Evolutionary conservation across 495 filamentous ascomycete species (phyloP), one percentile per base, ranked within the genome.

Genomic region (Neurospora tetraspora): DNA sequence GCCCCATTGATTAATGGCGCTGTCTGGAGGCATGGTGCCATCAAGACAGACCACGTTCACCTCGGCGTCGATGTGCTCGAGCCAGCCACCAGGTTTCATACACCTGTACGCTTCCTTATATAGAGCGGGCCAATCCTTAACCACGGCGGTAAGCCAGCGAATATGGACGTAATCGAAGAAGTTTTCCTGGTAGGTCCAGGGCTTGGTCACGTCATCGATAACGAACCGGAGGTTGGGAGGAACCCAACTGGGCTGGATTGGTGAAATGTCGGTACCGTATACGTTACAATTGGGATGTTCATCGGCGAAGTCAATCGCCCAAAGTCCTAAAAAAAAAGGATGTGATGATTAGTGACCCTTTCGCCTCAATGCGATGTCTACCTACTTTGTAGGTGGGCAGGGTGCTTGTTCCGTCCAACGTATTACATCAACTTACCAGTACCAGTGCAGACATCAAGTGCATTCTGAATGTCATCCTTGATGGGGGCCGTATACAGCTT

Each of bases 191-290:
- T 83, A 87, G 38, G 79, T 80, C 86, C 85, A 88, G 4, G 78
- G 74, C 11, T 86, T 81, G 27, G 82, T 76, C 69, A 82, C 82
- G 72, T 88, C 87, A 70, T 88, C 86, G 39, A 88, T 81, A 71
- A 84, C 82, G 72, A 88, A 88, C n/a, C 76, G 70, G 1, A 84
- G 76, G 68, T 86, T 86, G 5, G 82, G 82, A 5, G 83, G 83
- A 0, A 82, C 81, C 80, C 82, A 81, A 18, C 74, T 65, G 0
- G 83, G 83, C 70, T 89, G 87, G 68, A 88, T 88, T 0, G 86
- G 83, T 12, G 85, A 87, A 39, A 91, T 82, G 74, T 92, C 90
- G 18, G 87, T 87, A 4, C 89, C 90, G 47, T 88, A 77, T 27
- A 91, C 82, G n/a, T 84, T 81, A 5, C 85, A 80, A 6, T 77